Conservation (phyloP, 257 asterid species). For the Jacaranda copaia region DNA sequence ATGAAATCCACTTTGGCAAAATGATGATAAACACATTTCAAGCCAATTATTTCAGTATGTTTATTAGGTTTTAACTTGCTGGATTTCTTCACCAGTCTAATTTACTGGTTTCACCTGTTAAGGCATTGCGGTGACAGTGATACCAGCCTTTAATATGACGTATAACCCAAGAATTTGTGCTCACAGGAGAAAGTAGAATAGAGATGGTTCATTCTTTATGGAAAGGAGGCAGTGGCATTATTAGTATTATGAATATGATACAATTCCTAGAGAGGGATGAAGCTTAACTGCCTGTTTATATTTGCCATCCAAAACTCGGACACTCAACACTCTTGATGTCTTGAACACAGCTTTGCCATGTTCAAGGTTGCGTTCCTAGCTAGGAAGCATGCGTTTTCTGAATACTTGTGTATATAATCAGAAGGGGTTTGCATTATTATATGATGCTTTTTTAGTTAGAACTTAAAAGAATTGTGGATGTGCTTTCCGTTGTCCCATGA, state of each 20-base stretch:
- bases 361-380: neutral
- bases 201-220: neutral
- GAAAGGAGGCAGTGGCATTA: slow-evolving; percentile 33
- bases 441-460: too few species aligned
- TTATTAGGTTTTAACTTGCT: too few species aligned
- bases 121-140: too few species aligned
- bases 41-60: too few species aligned
- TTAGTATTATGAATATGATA: slow-evolving; percentile 7
- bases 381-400: slow-evolving; percentile 18
- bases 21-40: too few species aligned
- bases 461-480: slow-evolving; percentile 24
- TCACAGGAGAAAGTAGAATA: too few species aligned
- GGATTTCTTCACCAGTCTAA: too few species aligned
- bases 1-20: too few species aligned
- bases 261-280: slow-evolving; percentile 14
- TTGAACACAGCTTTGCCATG: slow-evolving; percentile 12
- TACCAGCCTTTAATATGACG: too few species aligned
- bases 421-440: too few species aligned
- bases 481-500: slow-evolving; percentile 31
- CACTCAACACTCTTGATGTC: neutral
- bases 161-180: too few species aligned
- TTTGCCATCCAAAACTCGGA: neutral
- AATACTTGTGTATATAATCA: neutral
- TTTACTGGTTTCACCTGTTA: too few species aligned
- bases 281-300: slow-evolving; percentile 11